phyloP scores from a whole-genome alignment of 2,329 filamentous ascomycete genomes.

The Pseudonectria foliicola region DNA sequence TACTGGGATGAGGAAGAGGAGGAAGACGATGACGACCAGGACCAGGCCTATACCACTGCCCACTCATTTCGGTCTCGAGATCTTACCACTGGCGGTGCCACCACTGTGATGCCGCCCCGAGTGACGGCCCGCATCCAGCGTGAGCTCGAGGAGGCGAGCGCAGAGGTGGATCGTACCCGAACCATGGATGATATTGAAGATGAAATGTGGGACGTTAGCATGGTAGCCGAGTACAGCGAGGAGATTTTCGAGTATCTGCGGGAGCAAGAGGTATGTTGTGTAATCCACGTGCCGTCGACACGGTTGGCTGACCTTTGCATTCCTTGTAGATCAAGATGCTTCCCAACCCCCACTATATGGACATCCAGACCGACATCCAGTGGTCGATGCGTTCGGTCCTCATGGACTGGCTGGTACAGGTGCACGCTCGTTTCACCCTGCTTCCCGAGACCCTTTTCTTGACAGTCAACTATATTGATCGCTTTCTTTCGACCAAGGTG shows the following conservation, averaged over 20 bases:
- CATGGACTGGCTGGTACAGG: conserved; percentile 97
- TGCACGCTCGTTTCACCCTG: conserved; percentile 84
- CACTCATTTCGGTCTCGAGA: conserved; percentile 68
- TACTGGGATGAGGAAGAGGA: conserved; percentile 76
- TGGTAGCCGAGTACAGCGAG: conserved; percentile 94
- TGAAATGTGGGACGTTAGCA: conserved; percentile 87
- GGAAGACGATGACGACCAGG: conserved; percentile 53
- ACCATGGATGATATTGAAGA: conserved; percentile 75
- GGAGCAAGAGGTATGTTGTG: conserved; percentile 65
- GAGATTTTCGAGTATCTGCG: conserved; percentile 95
- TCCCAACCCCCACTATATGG: conserved; percentile 93
- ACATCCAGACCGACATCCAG: conserved; percentile 91
- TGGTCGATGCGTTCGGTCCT: conserved; percentile 98
- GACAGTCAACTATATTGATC: conserved; percentile 93
- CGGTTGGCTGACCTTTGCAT: conserved; percentile 17
- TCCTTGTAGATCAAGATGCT: conserved; percentile 61
- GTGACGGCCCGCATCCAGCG: conserved; percentile 60
- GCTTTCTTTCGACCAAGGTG: conserved; percentile 89
- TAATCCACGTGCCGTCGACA: not conserved
- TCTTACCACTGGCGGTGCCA: conserved; percentile 44
- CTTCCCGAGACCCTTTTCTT: conserved; percentile 94
- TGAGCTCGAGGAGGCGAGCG: conserved; percentile 62
- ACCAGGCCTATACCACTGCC: conserved; percentile 69
- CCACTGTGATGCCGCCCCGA: conserved; percentile 62
- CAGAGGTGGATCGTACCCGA: conserved; percentile 61